Conservation (phyloP, 2,329 filamentous ascomycete genomes). For the Ambrosiella beaveri region DNA sequence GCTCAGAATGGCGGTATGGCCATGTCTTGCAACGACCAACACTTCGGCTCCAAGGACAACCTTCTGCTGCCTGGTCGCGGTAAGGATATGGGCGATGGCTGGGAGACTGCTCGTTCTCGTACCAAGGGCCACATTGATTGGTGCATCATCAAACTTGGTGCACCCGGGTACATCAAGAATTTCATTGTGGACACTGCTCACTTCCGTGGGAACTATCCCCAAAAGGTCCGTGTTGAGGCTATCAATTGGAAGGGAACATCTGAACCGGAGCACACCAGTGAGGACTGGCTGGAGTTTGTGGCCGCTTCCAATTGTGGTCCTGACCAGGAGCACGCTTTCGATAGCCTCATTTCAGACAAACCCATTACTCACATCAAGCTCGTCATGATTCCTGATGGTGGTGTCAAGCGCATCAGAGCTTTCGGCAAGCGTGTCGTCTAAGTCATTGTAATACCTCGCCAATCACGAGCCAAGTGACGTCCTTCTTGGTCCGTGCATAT, state of each 20-base stretch:
- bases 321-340: constrained; percentile 55
- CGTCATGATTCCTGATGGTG: constrained; percentile 83
- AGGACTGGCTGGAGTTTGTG: constrained; percentile 49
- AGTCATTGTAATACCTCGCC: not conserved
- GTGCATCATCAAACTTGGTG: constrained; percentile 59
- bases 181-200: constrained; percentile 66
- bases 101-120: constrained; percentile 66
- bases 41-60: constrained; percentile 70
- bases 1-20: constrained; percentile 66
- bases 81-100: constrained; percentile 75
- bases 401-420: constrained; percentile 72
- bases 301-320: constrained; percentile 51
- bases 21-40: constrained; percentile 61
- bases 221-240: constrained; percentile 52
- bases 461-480: not conserved
- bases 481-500: not conserved
- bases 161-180: constrained; percentile 44
- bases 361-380: constrained; percentile 72
- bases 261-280: constrained; percentile 38
- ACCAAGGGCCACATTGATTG: constrained; percentile 60
- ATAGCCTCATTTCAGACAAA: constrained; percentile 35
- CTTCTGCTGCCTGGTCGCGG: constrained; percentile 62
- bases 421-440: constrained; percentile 21
- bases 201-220: constrained; percentile 71
- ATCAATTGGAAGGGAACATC: constrained; percentile 36